phyloP scores from a whole-genome alignment of 768 basidiomycete genomes.

The Naganishia antarctica region DNA sequence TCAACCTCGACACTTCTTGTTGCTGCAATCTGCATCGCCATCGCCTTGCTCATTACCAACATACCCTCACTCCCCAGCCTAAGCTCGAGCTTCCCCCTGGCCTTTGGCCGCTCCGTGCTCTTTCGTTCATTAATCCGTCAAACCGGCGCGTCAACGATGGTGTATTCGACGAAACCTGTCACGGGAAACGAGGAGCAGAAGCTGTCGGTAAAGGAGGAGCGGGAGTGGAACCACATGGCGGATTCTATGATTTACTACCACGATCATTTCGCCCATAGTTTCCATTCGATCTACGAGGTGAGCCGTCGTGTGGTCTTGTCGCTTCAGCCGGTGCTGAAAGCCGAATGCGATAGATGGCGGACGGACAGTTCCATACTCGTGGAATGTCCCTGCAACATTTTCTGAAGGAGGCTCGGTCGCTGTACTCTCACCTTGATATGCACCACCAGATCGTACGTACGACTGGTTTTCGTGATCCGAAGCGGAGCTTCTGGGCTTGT shows the following conservation, averaged over 20 bases:
- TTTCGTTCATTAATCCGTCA: background rate
- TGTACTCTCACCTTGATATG: constrained; percentile 42
- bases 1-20: background rate
- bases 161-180: constrained; percentile 15
- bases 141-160: constrained; percentile 1
- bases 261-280: constrained; percentile 41
- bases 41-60: background rate
- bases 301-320: constrained; percentile 2
- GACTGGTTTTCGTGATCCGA: too few relatives aligned
- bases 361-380: constrained; percentile 42
- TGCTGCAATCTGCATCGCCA: background rate
- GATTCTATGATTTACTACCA: constrained; percentile 42
- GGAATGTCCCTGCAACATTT: constrained; percentile 40
- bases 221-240: constrained; percentile 35
- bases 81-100: too few relatives aligned
- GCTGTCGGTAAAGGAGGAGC: constrained; percentile 14
- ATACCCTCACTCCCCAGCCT: background rate
- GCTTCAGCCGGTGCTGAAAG: background rate
- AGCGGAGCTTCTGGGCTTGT: too few relatives aligned
- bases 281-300: constrained; percentile 40
- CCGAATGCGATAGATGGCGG: constrained; percentile 31
- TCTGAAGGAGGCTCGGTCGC: constrained; percentile 36
- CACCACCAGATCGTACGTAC: constrained; percentile 45
- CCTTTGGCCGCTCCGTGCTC: background rate
- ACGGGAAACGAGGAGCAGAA: background rate